Percentiles rank a stretch among this genome's conserved stretches.
These are phyloP conservation scores for Nectriaceae sp. DNA, from an alignment of 2,329 filamentous ascomycete genomes.

Conservation along the genomic window DNA sequence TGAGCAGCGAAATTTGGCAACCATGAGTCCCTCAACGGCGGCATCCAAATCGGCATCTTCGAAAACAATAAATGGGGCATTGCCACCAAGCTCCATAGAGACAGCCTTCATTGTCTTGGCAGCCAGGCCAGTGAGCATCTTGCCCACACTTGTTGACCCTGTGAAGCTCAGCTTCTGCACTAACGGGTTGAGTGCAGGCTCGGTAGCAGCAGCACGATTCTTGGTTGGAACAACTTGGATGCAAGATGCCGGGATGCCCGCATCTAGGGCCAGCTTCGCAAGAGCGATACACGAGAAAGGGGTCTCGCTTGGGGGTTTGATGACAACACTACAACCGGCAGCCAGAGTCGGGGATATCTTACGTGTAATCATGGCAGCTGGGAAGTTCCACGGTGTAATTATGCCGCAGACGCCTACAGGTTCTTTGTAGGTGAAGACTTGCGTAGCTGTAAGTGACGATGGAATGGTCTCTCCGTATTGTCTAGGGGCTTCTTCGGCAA, in stretches of 20 bases:
- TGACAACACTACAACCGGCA: not conserved
- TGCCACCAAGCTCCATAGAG: conserved; percentile 70
- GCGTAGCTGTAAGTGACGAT: not conserved
- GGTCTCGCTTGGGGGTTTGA: not conserved
- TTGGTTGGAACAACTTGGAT: conserved; percentile 77
- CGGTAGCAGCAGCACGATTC: conserved; percentile 70
- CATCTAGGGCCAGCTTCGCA: not conserved
- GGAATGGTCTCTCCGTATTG: not conserved
- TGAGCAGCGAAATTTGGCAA: conserved; percentile 67
- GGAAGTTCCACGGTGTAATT: no score
- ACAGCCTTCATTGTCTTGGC: conserved; percentile 68
- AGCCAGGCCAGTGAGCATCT: conserved; percentile 65
- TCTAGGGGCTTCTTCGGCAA: not conserved
- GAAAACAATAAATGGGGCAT: no score
- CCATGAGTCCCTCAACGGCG: conserved; percentile 63
- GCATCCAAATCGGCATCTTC: conserved; percentile 68
- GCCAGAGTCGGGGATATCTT: not conserved
- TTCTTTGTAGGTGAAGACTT: not conserved
- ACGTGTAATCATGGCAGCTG: no score
- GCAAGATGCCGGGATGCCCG: not conserved
- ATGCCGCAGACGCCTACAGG: not conserved
- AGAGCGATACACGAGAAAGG: not conserved
- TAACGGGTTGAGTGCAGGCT: conserved; percentile 51
- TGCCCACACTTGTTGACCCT: conserved; percentile 49
- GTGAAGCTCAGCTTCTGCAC: conserved; percentile 73